phyloP scores from a whole-genome alignment of 257 asterid species.

The Solanum sejunctum region DNA sequence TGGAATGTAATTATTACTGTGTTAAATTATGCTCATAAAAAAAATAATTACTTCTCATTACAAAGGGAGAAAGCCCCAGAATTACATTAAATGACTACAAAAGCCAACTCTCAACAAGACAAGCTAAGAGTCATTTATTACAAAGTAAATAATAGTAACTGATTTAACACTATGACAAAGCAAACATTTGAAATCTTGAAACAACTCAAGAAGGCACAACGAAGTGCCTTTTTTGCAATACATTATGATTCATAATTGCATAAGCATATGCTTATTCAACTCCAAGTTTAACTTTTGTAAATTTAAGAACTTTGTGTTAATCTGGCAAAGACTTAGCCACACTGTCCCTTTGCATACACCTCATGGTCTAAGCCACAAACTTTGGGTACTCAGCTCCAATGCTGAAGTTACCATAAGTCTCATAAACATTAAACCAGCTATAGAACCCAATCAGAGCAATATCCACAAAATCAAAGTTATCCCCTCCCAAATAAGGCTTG shows the following conservation, averaged over 20 bases:
- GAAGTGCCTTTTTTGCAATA: background rate
- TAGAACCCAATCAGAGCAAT: constrained; percentile 4
- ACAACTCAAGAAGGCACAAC: background rate
- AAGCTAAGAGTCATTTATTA: background rate
- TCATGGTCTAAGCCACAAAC: constrained; percentile 27
- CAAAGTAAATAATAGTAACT: too few relatives aligned
- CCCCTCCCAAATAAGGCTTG: constrained; percentile 9
- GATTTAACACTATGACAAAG: background rate
- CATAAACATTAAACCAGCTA: constrained; percentile 8
- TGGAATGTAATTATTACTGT: too few relatives aligned
- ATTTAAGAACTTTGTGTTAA: constrained; percentile 4
- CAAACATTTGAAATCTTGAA: background rate
- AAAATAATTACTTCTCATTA: too few relatives aligned
- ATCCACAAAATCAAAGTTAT: constrained; percentile 3
- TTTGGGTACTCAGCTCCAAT: constrained; percentile 24
- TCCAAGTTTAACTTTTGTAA: background rate
- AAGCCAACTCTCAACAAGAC: background rate
- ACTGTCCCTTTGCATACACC: constrained; percentile 24
- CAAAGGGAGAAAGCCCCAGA: too few relatives aligned
- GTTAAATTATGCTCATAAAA: background rate
- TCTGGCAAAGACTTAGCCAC: constrained; percentile 22
- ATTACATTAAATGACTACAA: background rate
- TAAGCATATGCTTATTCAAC: background rate
- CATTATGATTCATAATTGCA: background rate
- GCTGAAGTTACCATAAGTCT: constrained; percentile 16